Conservation (phyloP, 352 stramenopile genomes). For the Pythium monospermum region DNA sequence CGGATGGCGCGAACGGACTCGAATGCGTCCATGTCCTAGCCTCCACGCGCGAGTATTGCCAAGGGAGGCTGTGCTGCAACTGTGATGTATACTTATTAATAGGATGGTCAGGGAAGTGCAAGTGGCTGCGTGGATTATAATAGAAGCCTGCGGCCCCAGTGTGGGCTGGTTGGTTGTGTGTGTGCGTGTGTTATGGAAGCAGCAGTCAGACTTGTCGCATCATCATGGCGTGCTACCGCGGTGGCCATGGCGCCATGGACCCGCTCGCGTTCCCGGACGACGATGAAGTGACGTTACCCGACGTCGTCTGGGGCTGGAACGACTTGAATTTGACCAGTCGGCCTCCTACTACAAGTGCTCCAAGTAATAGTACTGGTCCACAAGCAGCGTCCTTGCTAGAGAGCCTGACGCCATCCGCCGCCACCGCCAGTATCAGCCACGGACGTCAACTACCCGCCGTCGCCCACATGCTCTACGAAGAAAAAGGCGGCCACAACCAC, state of each 20-base stretch:
- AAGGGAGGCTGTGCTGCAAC: too few relatives aligned
- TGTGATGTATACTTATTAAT: too few relatives aligned
- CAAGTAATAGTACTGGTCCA: neutral
- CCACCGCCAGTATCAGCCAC: too few relatives aligned
- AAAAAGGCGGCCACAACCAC: too few relatives aligned
- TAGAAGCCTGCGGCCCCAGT: too few relatives aligned
- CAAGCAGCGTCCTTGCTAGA: neutral
- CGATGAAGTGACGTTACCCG: constrained; percentile 7
- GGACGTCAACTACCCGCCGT: too few relatives aligned
- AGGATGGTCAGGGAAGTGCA: too few relatives aligned
- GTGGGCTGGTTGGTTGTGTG: neutral
- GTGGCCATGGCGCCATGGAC: neutral
- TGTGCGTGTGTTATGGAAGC: neutral
- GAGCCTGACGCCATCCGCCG: neutral
- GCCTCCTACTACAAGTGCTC: neutral
- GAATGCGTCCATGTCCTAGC: neutral
- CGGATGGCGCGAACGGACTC: neutral
- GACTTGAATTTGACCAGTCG: too few relatives aligned
- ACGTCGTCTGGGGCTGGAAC: constrained; percentile 14
- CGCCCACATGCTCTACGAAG: too few relatives aligned
- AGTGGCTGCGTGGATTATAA: too few relatives aligned
- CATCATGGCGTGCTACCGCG: neutral
- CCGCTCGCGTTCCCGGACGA: constrained; percentile 4
- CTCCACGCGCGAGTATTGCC: neutral
- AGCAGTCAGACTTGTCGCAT: too few relatives aligned